Evolutionary conservation across 495 filamentous ascomycete genomes (phyloP).

Genomic region (Penicillium ochrochloron): DNA sequence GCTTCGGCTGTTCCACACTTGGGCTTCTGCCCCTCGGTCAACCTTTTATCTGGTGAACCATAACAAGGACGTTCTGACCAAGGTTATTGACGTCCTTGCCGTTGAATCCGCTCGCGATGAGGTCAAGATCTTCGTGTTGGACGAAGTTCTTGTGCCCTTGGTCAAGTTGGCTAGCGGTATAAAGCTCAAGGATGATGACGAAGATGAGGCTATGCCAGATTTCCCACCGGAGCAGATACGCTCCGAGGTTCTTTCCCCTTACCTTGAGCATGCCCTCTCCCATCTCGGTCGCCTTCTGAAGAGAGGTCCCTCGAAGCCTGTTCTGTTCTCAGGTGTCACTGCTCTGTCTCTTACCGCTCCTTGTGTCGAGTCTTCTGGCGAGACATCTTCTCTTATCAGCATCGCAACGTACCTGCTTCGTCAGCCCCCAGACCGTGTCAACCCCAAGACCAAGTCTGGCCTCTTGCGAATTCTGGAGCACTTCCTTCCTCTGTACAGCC

Average conservation of each 20-base stretch:
- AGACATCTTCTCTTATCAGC: conserved; percentile 72
- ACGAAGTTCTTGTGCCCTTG: conserved; percentile 67
- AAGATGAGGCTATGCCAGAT: conserved; percentile 57
- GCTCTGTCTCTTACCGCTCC: conserved; percentile 75
- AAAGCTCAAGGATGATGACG: conserved; percentile 39
- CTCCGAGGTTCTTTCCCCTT: conserved; percentile 66
- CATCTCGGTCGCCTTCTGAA: conserved; percentile 70
- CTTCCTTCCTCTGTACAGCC: conserved; percentile 67
- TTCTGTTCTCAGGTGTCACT: conserved; percentile 79
- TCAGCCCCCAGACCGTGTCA: conserved; percentile 80
- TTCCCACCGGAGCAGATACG: conserved; percentile 54
- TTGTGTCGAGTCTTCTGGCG: conserved; percentile 68
- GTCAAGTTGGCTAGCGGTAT: conserved; percentile 57
- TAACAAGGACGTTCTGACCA: conserved; percentile 66
- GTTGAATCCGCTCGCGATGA: conserved; percentile 82
- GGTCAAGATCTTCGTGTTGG: conserved; percentile 81
- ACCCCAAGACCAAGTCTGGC: conserved; percentile 79
- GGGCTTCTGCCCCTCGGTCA: conserved; percentile 69
- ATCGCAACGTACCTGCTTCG: conserved; percentile 80
- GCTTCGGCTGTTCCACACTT: conserved; percentile 78
- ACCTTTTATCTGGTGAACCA: conserved; percentile 69
- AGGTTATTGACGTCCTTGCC: conserved; percentile 71
- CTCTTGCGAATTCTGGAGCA: conserved; percentile 74
- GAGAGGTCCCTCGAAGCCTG: conserved; percentile 69
- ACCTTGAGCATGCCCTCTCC: conserved; percentile 69